Evolutionary conservation across 1,284 basidiomycete species (phyloP).

Genomic region (Spongiforma sp.): DNA sequence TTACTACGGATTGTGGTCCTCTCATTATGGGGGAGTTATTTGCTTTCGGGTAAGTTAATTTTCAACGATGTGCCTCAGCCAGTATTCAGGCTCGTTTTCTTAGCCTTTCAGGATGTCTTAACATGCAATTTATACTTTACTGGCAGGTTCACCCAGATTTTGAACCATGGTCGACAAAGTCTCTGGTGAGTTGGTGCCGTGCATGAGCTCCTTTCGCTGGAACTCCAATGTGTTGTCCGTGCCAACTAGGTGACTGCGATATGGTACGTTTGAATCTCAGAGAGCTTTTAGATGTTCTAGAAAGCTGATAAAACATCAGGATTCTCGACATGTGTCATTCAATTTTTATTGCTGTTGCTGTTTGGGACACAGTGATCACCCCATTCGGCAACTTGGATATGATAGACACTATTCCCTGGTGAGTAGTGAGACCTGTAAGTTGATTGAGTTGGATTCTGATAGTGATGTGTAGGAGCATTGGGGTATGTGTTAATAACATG

Average conservation of each 20-base stretch:
- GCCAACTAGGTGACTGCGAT: constrained; percentile 22
- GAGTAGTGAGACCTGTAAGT: not conserved
- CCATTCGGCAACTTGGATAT: constrained; percentile 17
- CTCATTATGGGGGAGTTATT: constrained; percentile 30
- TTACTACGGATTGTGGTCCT: constrained; percentile 22
- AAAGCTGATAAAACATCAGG: constrained; percentile 15
- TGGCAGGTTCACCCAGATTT: constrained; percentile 19
- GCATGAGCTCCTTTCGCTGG: constrained; percentile 17
- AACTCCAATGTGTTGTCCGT: not conserved
- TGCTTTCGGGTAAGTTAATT: constrained; percentile 21
- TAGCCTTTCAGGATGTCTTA: constrained; percentile 34
- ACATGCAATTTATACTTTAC: constrained; percentile 32
- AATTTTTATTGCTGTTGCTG: constrained; percentile 21
- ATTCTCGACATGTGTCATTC: constrained; percentile 32
- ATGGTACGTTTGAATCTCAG: constrained; percentile 17
- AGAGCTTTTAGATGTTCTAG: not conserved
- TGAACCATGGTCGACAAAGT: constrained; percentile 21
- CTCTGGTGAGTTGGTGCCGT: not conserved
- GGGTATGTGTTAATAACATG: constrained; percentile 19
- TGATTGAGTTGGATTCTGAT: not conserved
- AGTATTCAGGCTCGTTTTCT: not conserved
- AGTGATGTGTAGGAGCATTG: constrained; percentile 24
- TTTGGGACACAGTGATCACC: constrained; percentile 30
- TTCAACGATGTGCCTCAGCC: not conserved
- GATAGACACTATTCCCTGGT: constrained; percentile 32